Evolutionary conservation across 1,284 basidiomycete species (phyloP), one percentile per base, ranked within the genome.

Genomic region (Ceratobasidium sp.): DNA sequence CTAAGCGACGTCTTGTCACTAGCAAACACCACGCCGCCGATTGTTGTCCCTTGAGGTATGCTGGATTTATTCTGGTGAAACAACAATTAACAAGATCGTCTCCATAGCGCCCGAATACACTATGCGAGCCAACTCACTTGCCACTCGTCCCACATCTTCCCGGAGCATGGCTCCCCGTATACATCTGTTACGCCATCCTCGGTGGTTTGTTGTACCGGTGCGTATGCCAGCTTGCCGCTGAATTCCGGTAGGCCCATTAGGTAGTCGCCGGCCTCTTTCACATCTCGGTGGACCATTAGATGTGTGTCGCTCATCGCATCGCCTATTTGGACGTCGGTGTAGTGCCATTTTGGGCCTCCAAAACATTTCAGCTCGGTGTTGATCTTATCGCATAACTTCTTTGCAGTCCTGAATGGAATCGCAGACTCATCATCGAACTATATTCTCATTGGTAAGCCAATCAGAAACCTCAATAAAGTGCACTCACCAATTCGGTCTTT

Each of bases 91-190:
- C 44, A 41, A 44, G 23, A 57, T 27, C 8, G 23, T 1, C 35
- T 64, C 20, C n/a, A 64, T 20, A 35, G 30, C n/a, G 7, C 7
- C 59, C n/a, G 23, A 23, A 50, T 7, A 5, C 10, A 23, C 8
- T 12, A 23, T 12, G 10, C 12, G 23, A n/a, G 20, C 20, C 38
- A 44, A 30, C 67, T 30, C 35, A 70, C 67, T 35, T 70, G 67
- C 6, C 48, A 33, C 35, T 70, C 67, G 18, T 57, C 38, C 50
- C 48, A 70, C 12, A 38, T 30, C 10, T 70, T 50, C 18, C 16
- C 67, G 12, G 67, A 55, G 30, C 35, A 57, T 18, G 67, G 67
- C 18, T 70, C 55, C 4, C 55, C 67, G 14, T 35, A 52, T 33
- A 57, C 16, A 33, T 35, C 38, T 23, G 30, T 35, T 12, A 50